A percentile compares a stretch with the other conserved stretches of the same genome.
Evolutionary conservation across 768 basidiomycete species (phyloP).

Genomic region (Lepiota subincarnata): DNA sequence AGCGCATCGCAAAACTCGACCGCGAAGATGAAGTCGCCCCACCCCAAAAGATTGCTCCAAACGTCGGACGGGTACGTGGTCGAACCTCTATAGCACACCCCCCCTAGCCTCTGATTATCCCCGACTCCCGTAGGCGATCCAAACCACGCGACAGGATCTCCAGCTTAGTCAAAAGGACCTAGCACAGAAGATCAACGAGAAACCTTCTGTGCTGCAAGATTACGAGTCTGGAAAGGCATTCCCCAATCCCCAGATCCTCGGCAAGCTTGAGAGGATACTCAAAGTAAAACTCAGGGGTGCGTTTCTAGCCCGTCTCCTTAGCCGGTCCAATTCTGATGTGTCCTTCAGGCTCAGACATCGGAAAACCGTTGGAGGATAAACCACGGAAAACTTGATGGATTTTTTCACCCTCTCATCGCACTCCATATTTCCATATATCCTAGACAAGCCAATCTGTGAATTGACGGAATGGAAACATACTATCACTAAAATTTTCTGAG

Average conservation of each 20-base stretch:
- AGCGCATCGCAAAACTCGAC: constrained; percentile 90
- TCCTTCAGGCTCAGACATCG: constrained; percentile 67
- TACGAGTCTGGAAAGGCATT: constrained; percentile 87
- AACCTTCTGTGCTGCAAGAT: constrained; percentile 82
- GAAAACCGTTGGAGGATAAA: constrained; percentile 69
- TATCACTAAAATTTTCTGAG: neutral
- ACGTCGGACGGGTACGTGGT: constrained; percentile 64
- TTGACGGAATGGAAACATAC: constrained; percentile 3
- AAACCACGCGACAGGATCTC: constrained; percentile 71
- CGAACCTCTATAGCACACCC: constrained; percentile 4
- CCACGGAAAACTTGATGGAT: neutral
- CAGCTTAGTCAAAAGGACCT: constrained; percentile 88
- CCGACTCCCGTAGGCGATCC: constrained; percentile 58
- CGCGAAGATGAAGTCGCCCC: constrained; percentile 95
- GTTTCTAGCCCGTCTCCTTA: constrained; percentile 18
- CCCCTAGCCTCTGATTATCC: constrained; percentile 9
- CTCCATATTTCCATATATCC: neutral
- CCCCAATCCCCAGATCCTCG: constrained; percentile 81
- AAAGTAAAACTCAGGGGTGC: constrained; percentile 87
- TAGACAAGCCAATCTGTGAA: constrained; percentile 2
- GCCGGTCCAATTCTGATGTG: constrained; percentile 10
- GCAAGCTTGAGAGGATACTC: constrained; percentile 82
- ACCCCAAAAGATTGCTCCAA: constrained; percentile 70
- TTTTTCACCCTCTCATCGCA: constrained; percentile 2
- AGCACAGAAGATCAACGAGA: constrained; percentile 91